These are phyloP conservation scores for Erodium trifolium DNA, from an alignment of 441 rosid species.

Conservation along the genomic window DNA sequence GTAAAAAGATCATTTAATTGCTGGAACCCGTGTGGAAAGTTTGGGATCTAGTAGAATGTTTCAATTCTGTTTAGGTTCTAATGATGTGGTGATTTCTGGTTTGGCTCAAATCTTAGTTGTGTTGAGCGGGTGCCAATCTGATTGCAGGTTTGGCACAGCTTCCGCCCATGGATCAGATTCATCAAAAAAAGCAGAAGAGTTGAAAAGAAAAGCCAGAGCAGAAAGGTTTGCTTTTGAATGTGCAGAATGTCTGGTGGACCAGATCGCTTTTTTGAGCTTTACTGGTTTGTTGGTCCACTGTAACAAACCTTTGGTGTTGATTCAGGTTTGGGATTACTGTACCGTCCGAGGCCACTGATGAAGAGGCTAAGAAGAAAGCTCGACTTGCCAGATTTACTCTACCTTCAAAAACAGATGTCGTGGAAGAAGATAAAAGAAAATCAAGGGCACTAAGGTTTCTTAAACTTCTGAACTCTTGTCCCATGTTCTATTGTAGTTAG, in stretches of 20 bases:
- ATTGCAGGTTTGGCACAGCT: constrained; percentile 50
- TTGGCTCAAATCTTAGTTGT: constrained; percentile 14
- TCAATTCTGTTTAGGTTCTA: neutral
- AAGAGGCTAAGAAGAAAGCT: constrained; percentile 79
- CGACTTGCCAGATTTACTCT: constrained; percentile 66
- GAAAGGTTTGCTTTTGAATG: constrained; percentile 47
- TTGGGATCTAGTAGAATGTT: neutral
- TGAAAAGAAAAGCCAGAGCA: constrained; percentile 87
- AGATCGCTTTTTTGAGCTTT: neutral
- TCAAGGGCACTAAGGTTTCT: constrained; percentile 68
- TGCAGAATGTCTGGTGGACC: neutral
- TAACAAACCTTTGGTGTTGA: neutral
- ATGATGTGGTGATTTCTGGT: constrained; percentile 1
- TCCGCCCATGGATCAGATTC: constrained; percentile 22
- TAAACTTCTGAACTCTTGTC: neutral
- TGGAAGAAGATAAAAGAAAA: constrained; percentile 75
- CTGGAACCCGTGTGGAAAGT: neutral
- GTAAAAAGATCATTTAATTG: neutral
- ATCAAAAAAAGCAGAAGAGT: constrained; percentile 37
- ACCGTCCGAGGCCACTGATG: constrained; percentile 35
- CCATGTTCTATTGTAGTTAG: neutral
- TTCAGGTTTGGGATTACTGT: constrained; percentile 68
- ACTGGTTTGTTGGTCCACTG: constrained; percentile 2
- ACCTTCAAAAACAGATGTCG: constrained; percentile 31
- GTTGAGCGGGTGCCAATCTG: neutral